Conservation (phyloP, 2,329 filamentous ascomycete genomes). For the Polychaeton citri region DNA sequence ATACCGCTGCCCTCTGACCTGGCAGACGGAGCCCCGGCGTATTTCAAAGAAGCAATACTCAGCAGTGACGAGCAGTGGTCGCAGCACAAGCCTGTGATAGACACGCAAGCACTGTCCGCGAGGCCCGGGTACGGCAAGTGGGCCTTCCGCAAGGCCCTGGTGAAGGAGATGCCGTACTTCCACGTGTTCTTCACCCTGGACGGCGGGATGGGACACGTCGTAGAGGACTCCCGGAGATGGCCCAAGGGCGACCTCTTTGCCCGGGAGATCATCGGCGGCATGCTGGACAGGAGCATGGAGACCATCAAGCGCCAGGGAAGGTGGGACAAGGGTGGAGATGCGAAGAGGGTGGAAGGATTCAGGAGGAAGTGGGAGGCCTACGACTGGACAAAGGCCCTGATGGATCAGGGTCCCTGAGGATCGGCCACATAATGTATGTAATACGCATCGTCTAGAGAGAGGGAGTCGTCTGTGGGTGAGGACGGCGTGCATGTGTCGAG, state of each 20-base stretch:
- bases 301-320: slow-evolving; percentile 80
- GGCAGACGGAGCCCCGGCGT: slow-evolving; percentile 84
- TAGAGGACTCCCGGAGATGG: slow-evolving; percentile 78
- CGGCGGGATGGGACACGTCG: slow-evolving; percentile 80
- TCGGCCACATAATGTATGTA: too few species aligned
- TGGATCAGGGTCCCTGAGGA: slow-evolving; percentile 24
- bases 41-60: slow-evolving; percentile 90
- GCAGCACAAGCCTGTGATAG: slow-evolving; percentile 88
- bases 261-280: slow-evolving; percentile 79
- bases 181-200: slow-evolving; percentile 93
- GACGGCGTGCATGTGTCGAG: too few species aligned
- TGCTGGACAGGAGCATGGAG: slow-evolving; percentile 71
- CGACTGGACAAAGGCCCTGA: slow-evolving; percentile 65
- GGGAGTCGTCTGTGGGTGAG: too few species aligned
- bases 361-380: slow-evolving; percentile 81
- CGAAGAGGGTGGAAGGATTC: slow-evolving; percentile 59
- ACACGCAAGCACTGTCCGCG: slow-evolving; percentile 53
- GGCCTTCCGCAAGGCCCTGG: slow-evolving; percentile 70
- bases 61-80: slow-evolving; percentile 84
- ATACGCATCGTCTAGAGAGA: too few species aligned
- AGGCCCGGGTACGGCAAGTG: slow-evolving; percentile 59
- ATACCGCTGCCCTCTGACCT: slow-evolving; percentile 82
- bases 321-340: slow-evolving; percentile 52
- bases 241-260: slow-evolving; percentile 87
- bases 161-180: slow-evolving; percentile 97